A percentile compares a stretch with the other conserved stretches of the same genome.
These are phyloP conservation scores for Wickerhamiella slavikovae DNA, from an alignment of 805 yeast genomes.

Conservation along the genomic window DNA sequence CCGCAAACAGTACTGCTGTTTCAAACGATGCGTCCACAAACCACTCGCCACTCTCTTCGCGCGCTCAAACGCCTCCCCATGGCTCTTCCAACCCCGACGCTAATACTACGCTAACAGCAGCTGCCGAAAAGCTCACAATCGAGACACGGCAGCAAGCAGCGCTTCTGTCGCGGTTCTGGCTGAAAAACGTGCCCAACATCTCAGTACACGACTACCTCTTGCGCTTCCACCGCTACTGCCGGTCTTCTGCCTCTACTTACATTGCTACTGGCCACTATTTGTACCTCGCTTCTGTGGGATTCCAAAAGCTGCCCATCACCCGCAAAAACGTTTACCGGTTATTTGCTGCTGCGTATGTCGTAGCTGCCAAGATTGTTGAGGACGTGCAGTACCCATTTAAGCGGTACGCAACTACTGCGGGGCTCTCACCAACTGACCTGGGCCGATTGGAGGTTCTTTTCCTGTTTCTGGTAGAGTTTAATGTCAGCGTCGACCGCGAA, in stretches of 20 bases:
- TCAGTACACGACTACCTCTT: slow-evolving; percentile 16
- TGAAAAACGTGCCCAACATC: slow-evolving; percentile 12
- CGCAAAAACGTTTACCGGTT: slow-evolving; percentile 23
- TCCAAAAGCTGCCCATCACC: slow-evolving; percentile 17
- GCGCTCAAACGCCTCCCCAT: neutral
- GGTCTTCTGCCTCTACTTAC: slow-evolving; percentile 20
- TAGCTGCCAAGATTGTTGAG: slow-evolving; percentile 28
- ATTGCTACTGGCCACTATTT: slow-evolving; percentile 19
- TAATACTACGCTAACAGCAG: neutral
- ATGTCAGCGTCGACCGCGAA: slow-evolving; percentile 24
- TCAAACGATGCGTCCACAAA: too few relatives aligned
- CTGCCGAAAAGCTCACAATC: neutral
- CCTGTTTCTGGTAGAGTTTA: slow-evolving; percentile 29
- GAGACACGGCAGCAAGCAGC: neutral
- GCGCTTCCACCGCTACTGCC: slow-evolving; percentile 22
- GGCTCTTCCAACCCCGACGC: neutral
- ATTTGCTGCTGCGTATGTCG: slow-evolving; percentile 24
- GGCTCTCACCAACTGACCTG: slow-evolving; percentile 25
- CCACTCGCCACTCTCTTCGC: too few relatives aligned
- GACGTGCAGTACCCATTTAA: slow-evolving; percentile 26
- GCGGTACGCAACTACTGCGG: slow-evolving; percentile 28
- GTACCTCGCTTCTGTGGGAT: slow-evolving; percentile 16
- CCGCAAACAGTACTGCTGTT: too few relatives aligned
- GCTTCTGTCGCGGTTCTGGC: slow-evolving; percentile 9
- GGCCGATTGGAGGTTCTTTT: slow-evolving; percentile 29